A percentile compares a stretch with the other conserved stretches of the same genome.
Evolutionary conservation across 352 stramenopile genomes (phyloP).

Genomic region (Phytophthora rubi): DNA sequence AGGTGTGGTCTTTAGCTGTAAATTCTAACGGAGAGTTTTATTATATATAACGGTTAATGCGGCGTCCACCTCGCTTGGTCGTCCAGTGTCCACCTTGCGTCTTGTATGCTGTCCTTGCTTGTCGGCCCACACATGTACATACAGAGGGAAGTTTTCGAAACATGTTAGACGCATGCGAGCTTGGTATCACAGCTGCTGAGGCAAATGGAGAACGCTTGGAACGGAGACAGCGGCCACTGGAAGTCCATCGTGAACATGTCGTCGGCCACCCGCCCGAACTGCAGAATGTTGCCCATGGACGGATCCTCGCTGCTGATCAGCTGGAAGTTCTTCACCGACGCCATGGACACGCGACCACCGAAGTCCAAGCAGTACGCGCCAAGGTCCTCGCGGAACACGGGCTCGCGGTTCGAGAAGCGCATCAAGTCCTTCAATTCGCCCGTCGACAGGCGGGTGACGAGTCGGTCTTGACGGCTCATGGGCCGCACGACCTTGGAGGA

Average conservation of each 20-base stretch:
- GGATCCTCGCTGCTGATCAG: conserved; percentile 85
- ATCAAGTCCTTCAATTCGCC: conserved; percentile 86
- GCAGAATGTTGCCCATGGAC: conserved; percentile 87
- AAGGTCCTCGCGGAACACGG: conserved; percentile 86
- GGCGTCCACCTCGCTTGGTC: conserved; percentile 17
- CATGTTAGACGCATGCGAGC: conserved; percentile 78
- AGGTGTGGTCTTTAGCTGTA: not conserved
- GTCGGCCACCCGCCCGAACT: conserved; percentile 90
- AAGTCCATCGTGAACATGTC: conserved; percentile 94
- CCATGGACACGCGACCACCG: conserved; percentile 82
- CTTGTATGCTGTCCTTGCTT: conserved; percentile 1
- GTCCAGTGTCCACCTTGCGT: conserved; percentile 11
- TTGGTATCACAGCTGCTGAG: conserved; percentile 91
- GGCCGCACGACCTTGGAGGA: conserved; percentile 85
- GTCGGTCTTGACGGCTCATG: conserved; percentile 85
- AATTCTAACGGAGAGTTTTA: conserved; percentile 42
- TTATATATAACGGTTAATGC: conserved; percentile 45
- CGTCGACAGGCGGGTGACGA: conserved; percentile 72
- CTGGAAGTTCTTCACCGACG: conserved; percentile 92
- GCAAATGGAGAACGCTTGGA: conserved; percentile 90
- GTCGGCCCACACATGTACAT: conserved; percentile 9
- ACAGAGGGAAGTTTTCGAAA: conserved; percentile 3
- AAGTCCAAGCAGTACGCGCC: conserved; percentile 90
- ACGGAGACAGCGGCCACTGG: conserved; percentile 87
- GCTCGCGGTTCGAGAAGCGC: conserved; percentile 88